These are phyloP conservation scores for Dichotomocladium elegans DNA, from an alignment of 371 early-diverging fungal genomes.

Conservation along the genomic window DNA sequence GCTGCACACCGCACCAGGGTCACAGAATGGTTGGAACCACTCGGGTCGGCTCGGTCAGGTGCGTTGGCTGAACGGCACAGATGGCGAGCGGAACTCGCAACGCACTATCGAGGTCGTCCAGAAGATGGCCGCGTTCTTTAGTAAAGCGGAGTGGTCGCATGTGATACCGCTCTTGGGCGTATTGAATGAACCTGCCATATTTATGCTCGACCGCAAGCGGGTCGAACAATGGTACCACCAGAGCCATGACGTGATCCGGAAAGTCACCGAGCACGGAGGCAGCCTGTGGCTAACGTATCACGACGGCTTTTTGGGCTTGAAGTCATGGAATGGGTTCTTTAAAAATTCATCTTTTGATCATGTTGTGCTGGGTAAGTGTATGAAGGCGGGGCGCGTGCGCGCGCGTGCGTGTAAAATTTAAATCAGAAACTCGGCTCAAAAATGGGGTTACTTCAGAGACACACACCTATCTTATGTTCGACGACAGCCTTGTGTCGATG, in stretches of 20 bases:
- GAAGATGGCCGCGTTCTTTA: constrained; percentile 35
- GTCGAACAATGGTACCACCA: constrained; percentile 32
- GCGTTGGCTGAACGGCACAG: constrained; percentile 48
- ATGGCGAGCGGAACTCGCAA: constrained; percentile 32
- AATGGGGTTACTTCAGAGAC: too few species aligned
- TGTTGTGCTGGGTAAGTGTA: constrained; percentile 36
- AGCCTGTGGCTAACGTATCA: constrained; percentile 38
- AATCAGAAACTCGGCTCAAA: neutral
- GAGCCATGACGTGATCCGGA: constrained; percentile 27
- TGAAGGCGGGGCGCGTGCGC: too few species aligned
- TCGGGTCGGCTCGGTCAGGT: constrained; percentile 48
- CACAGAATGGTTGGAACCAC: constrained; percentile 80
- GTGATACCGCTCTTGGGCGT: constrained; percentile 54
- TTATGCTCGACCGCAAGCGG: constrained; percentile 2
- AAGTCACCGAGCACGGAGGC: constrained; percentile 17
- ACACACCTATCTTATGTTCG: constrained; percentile 43
- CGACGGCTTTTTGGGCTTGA: constrained; percentile 36
- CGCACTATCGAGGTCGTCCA: constrained; percentile 29
- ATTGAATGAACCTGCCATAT: constrained; percentile 45
- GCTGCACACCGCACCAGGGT: constrained; percentile 73
- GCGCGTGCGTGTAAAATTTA: too few species aligned
- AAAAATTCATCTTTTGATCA: constrained; percentile 16
- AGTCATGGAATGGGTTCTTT: constrained; percentile 35
- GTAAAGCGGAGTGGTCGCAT: constrained; percentile 43
- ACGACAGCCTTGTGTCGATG: constrained; percentile 43